Evolutionary conservation across 148 eudicot species (phyloP), one percentile per base, ranked within the genome.

Genomic region (Cornus florida): DNA sequence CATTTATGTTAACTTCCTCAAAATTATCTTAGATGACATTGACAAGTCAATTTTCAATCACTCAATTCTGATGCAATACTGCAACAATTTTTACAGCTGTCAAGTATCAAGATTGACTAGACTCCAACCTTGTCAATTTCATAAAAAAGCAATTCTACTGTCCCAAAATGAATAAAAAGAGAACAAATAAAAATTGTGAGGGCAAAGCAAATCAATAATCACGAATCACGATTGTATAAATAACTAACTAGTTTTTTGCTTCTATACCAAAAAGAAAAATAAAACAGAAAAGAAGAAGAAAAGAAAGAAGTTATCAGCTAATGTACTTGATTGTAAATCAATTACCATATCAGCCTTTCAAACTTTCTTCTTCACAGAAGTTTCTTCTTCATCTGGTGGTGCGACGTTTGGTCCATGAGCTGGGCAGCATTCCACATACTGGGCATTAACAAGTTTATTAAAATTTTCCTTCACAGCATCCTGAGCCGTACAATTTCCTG

Each of bases 371-470:
- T 87, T 87, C 53, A 84, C 78, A 22, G 85, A 74, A 50, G 76
- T 57, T 77, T 88, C 93, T 12, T 83, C 93, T 8, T 85, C 88
- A 31, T 75, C 43, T 82, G 80, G 80, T 75, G 88, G 85, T 76
- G 88, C 77, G 75, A 92, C 76, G 74, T 78, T 80, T 39, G 98
- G 98, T 74, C 89, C 93, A 83, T 91, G 87, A 74, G 85, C 86
- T 75, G 98, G 98, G 74, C 97, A 96, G 12, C 91, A 90, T 83
- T 93, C 98, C 72, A 91, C 82, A 82, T 80, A 91, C 48, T 88
- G 90, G 66, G 89, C 83, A 59, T 73, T 77, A 62, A 91, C 89
- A 83, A 92, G 98, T 81, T 77, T 89, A 50, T 39, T 78, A 66
- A 96, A 96, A 74, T 80, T 87, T 70, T 90, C 86, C 35, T 80